Conservation (phyloP, 441 rosid genomes). For the Theobroma grandiflorum region DNA sequence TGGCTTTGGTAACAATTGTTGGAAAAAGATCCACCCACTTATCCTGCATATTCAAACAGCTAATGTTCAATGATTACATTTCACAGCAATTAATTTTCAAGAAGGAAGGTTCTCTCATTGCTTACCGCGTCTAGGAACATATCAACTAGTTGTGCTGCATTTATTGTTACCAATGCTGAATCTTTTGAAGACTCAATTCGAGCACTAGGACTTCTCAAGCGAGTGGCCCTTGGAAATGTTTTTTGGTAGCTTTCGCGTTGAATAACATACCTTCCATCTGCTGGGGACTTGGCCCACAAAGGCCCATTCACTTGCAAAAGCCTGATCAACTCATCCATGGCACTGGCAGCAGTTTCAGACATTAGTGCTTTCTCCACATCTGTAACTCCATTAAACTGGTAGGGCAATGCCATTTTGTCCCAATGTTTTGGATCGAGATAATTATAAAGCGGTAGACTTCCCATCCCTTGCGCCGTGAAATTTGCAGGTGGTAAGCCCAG, state of each 20-base stretch:
- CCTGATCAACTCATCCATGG: slow-evolving; percentile 59
- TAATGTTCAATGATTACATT: not conserved
- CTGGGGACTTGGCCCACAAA: slow-evolving; percentile 55
- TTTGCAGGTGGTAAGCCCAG: not conserved
- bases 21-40: slow-evolving; percentile 70
- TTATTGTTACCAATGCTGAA: slow-evolving; percentile 46
- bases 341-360: slow-evolving; percentile 50
- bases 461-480: not conserved
- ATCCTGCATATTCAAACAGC: slow-evolving; percentile 41
- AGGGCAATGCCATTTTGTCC: slow-evolving; percentile 5
- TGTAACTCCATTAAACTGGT: slow-evolving; percentile 19
- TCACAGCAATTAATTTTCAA: not conserved
- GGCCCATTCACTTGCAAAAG: slow-evolving; percentile 51
- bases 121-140: slow-evolving; percentile 65
- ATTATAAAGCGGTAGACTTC: slow-evolving; percentile 20
- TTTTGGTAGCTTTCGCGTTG: slow-evolving; percentile 52
- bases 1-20: slow-evolving; percentile 61
- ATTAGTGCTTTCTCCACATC: slow-evolving; percentile 46
- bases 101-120: not conserved
- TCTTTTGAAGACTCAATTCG: slow-evolving; percentile 67
- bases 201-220: slow-evolving; percentile 42
- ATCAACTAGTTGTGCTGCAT: slow-evolving; percentile 45
- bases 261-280: slow-evolving; percentile 45
- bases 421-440: slow-evolving; percentile 14
- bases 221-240: slow-evolving; percentile 36